Conservation (phyloP, 371 early-diverging fungal species). For the Actinomortierella wolfii region DNA sequence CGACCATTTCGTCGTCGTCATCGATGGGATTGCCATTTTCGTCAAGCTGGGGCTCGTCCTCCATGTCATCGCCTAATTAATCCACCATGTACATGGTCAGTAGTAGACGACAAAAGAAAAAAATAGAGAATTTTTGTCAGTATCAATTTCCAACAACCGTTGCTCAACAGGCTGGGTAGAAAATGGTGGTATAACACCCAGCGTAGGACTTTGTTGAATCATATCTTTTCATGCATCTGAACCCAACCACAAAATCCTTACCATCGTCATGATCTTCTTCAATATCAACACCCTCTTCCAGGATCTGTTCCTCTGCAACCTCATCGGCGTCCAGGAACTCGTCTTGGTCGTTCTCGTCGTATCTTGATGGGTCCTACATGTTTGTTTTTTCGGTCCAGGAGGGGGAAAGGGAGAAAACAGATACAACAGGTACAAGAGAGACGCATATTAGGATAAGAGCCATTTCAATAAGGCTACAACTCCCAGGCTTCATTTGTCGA, state of each 20-base stretch:
- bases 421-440: no score
- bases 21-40: slow-evolving; percentile 50
- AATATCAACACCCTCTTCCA: slow-evolving; percentile 48
- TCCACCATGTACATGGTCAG: neutral
- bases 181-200: slow-evolving; percentile 29
- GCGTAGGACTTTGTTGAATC: slow-evolving; percentile 18
- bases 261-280: slow-evolving; percentile 47
- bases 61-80: slow-evolving; percentile 37
- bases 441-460: no score
- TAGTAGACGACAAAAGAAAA: no score
- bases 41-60: slow-evolving; percentile 38
- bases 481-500: no score
- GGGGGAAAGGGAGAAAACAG: no score
- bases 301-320: slow-evolving; percentile 49
- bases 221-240: neutral
- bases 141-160: no score
- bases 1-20: slow-evolving; percentile 63
- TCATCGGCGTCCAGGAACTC: slow-evolving; percentile 55
- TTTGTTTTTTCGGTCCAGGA: no score
- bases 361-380: slow-evolving; percentile 21
- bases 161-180: neutral
- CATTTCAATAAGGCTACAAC: no score
- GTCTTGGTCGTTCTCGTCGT: slow-evolving; percentile 53
- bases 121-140: neutral
- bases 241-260: slow-evolving; percentile 5